These are phyloP conservation scores for Penicillium palitans DNA, from an alignment of 2,329 filamentous ascomycete species.

Conservation along the genomic window DNA sequence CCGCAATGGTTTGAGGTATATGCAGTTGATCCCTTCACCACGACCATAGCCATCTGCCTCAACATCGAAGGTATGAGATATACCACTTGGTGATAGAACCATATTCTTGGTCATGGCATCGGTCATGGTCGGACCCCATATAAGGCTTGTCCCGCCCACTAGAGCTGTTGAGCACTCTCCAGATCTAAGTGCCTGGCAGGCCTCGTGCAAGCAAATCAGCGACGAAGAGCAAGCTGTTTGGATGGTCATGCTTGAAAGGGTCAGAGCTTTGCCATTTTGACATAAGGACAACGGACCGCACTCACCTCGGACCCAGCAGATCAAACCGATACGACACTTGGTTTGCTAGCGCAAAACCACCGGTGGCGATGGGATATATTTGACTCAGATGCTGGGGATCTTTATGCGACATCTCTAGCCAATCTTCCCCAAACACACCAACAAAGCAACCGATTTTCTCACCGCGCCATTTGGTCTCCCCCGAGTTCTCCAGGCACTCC, in stretches of 20 bases:
- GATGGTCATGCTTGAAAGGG: conserved; percentile 29
- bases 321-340: conserved; percentile 29
- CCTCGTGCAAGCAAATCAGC: conserved; percentile 36
- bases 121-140: conserved; percentile 32
- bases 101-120: conserved; percentile 18
- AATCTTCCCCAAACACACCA: conserved; percentile 30
- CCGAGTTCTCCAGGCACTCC: conserved; percentile 36
- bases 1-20: conserved; percentile 50
- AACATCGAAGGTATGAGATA: conserved; percentile 51
- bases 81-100: conserved; percentile 46
- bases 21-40: conserved; percentile 49
- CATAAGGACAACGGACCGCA: not conserved
- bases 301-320: conserved; percentile 25
- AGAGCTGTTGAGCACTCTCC: conserved; percentile 31
- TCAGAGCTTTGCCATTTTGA: not conserved
- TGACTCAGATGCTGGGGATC: conserved; percentile 21
- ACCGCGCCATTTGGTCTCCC: conserved; percentile 33
- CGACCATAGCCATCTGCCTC: conserved; percentile 54
- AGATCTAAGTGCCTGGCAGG: conserved; percentile 25
- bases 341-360: conserved; percentile 26
- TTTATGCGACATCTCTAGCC: conserved; percentile 22
- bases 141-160: conserved; percentile 39
- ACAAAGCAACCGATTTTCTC: conserved; percentile 32
- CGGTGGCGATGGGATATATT: conserved; percentile 16
- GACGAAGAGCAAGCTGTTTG: conserved; percentile 47